Base-by-base conservation (phyloP, 2,329 filamentous ascomycete genomes). In the Fusarium goolgardi region DNA sequence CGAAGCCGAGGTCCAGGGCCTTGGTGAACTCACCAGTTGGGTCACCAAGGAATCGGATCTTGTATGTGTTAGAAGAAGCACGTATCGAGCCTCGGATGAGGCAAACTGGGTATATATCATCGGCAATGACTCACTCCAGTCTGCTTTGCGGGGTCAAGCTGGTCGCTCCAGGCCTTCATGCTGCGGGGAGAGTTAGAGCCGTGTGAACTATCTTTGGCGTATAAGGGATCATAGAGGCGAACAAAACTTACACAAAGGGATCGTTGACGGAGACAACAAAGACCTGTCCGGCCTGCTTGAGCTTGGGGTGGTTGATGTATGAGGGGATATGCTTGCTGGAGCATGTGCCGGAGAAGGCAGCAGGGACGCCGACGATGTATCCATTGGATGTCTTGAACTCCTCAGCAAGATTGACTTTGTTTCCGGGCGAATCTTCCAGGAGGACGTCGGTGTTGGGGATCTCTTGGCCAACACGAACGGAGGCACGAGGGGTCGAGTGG, bases 241-340 rank as follows among this genome's bases (percentile, higher is more conserved):
- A 8, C 15, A 16, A 31, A 43, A 81, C 91, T 81, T 84, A 96
- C 92, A 97, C 94, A 78, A 97, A 97, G 21, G 94, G 88, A 78
- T 98, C 95, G 78, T 98, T 98, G 77, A 97, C 94, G 18, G 92
- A 90, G 58, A 98, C 89, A 40, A 98, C 93, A 75, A 96, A 97
- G 45, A 97, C 92, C 75, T 91, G 85, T 49, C 94, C 94, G 31
- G 92, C 93, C 63, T 90, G 84, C 81, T 92, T 92, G 72, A 96
- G 85, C 78, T 90, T 88, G 56, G 90, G 85, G 77, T 93, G 91
- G 76, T 88, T 89, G 79, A 97, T 91, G 81, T 94, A 98, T 56
- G 92, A 91, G 1, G 95, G 95, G 45, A 98, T 85, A 77, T 98
- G 95, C 66, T 78, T 82, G 75, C 82, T 80, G 45, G 86, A 88